Percentiles rank a stretch among this genome's conserved stretches.
Evolutionary conservation across 1,139 yeast species (phyloP).

Genomic region (Zygotorulaspora mrakii): DNA sequence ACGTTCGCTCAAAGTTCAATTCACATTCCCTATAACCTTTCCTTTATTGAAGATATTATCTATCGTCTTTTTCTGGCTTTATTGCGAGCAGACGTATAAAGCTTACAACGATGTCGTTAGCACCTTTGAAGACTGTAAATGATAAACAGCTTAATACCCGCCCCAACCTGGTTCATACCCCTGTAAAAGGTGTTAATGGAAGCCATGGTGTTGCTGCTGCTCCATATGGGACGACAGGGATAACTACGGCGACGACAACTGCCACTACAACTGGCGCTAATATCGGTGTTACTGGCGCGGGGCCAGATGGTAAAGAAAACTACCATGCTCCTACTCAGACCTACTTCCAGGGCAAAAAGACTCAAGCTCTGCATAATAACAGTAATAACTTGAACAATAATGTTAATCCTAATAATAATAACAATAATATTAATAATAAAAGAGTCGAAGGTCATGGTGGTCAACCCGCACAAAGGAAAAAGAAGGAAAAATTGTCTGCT

Average conservation of each 20-base stretch:
- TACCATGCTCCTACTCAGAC: conserved; percentile 11
- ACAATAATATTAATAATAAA: conserved; percentile 12
- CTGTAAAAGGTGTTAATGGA: conserved; percentile 24
- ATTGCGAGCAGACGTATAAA: background rate
- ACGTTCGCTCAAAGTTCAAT: too few species aligned
- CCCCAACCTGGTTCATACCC: conserved; percentile 30
- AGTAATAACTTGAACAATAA: too few species aligned
- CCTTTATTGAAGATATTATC: background rate
- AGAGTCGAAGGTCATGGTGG: conserved; percentile 23
- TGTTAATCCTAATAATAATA: too few species aligned
- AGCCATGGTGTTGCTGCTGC: conserved; percentile 9
- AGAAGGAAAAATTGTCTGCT: conserved; percentile 81
- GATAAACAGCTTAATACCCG: conserved; percentile 36
- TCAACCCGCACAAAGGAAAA: conserved; percentile 47
- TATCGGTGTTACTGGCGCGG: background rate
- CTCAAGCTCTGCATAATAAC: conserved; percentile 13
- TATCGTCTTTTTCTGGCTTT: background rate
- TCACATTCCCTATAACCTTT: too few species aligned
- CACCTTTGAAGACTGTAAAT: conserved; percentile 36
- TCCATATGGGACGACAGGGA: conserved; percentile 5
- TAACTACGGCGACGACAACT: conserved; percentile 1
- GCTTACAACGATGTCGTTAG: conserved; percentile 23
- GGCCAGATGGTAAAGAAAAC: conserved; percentile 23
- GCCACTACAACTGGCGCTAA: background rate
- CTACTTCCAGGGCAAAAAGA: conserved; percentile 14